Percentiles rank a stretch among this genome's conserved stretches.
These are phyloP conservation scores for Clonostachys sp. DNA, from an alignment of 2,329 filamentous ascomycete genomes.

Conservation along the genomic window DNA sequence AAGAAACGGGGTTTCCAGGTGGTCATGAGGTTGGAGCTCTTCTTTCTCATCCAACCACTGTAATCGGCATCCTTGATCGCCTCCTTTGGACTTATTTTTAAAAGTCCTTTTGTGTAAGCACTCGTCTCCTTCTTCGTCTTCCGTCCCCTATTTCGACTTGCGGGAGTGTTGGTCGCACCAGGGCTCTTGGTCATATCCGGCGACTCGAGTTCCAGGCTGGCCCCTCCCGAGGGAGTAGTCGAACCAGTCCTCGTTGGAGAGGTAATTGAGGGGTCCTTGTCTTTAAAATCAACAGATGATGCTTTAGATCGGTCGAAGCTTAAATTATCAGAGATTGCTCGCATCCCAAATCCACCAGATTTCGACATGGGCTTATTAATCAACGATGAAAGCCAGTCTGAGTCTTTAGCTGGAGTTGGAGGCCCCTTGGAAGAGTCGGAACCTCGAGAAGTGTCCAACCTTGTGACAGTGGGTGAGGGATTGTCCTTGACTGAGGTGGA, in stretches of 20 bases:
- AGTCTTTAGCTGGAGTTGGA: constrained; percentile 4
- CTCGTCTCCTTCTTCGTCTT: constrained; percentile 94
- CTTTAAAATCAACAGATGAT: neutral
- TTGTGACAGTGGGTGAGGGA: constrained; percentile 54
- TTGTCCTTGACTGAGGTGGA: constrained; percentile 47
- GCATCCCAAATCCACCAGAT: constrained; percentile 60
- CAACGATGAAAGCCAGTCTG: constrained; percentile 49
- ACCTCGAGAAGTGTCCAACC: constrained; percentile 42
- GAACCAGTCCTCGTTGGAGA: constrained; percentile 77
- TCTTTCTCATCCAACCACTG: constrained; percentile 99
- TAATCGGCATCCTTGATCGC: constrained; percentile 87
- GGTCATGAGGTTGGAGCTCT: constrained; percentile 91
- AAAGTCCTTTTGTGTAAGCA: constrained; percentile 82
- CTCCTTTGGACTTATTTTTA: constrained; percentile 75
- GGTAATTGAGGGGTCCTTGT: constrained; percentile 45
- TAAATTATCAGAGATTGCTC: constrained; percentile 79
- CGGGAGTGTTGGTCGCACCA: constrained; percentile 39
- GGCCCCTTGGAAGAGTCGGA: constrained; percentile 1
- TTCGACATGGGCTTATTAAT: constrained; percentile 45
- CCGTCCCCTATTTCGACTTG: constrained; percentile 48
- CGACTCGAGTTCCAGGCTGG: constrained; percentile 76
- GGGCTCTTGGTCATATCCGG: constrained; percentile 58
- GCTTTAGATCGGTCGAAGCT: constrained; percentile 3
- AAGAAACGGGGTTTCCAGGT: constrained; percentile 98
- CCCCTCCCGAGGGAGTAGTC: constrained; percentile 58